These are phyloP conservation scores for Trichoderma virens DNA, from an alignment of 495 filamentous ascomycete species.

Conservation along the genomic window DNA sequence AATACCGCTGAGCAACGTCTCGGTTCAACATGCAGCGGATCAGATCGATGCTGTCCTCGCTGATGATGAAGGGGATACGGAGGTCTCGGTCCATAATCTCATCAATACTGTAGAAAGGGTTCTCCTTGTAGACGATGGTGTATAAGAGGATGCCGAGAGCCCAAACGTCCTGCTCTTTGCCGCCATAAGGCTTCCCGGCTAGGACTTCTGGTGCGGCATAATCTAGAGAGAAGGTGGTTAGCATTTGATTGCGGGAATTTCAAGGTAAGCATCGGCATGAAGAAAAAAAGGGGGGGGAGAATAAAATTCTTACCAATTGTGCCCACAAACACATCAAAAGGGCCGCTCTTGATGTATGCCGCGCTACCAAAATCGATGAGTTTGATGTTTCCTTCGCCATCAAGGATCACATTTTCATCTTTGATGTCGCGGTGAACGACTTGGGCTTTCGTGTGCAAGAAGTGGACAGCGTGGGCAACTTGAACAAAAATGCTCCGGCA, in stretches of 20 bases:
- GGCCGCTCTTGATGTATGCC: constrained; percentile 95
- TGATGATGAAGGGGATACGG: constrained; percentile 83
- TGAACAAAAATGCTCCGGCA: constrained; percentile 93
- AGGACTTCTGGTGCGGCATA: constrained; percentile 97
- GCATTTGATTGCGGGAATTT: not conserved
- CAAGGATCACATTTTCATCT: constrained; percentile 93
- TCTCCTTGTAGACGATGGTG: constrained; percentile 98
- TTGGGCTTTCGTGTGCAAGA: constrained; percentile 81
- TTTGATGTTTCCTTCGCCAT: constrained; percentile 93
- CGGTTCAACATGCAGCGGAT: constrained; percentile 87
- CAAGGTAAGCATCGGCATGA: not conserved
- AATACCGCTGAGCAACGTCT: constrained; percentile 71
- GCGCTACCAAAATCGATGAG: constrained; percentile 97
- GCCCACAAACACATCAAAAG: constrained; percentile 98
- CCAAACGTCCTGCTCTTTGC: constrained; percentile 98
- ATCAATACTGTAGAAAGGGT: constrained; percentile 98
- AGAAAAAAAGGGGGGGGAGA: not conserved
- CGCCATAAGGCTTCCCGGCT: constrained; percentile 85
- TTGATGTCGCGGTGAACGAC: constrained; percentile 98
- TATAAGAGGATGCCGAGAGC: constrained; percentile 96
- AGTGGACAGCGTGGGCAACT: constrained; percentile 80
- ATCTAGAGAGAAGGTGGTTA: constrained; percentile 47
- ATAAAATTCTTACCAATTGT: constrained; percentile 92
- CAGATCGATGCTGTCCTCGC: constrained; percentile 83
- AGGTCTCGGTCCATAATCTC: constrained; percentile 98